A percentile compares a stretch with the other conserved stretches of the same genome.
Conservation (phyloP, 2,329 filamentous ascomycete genomes). For the Chaetothyriales sp. region DNA sequence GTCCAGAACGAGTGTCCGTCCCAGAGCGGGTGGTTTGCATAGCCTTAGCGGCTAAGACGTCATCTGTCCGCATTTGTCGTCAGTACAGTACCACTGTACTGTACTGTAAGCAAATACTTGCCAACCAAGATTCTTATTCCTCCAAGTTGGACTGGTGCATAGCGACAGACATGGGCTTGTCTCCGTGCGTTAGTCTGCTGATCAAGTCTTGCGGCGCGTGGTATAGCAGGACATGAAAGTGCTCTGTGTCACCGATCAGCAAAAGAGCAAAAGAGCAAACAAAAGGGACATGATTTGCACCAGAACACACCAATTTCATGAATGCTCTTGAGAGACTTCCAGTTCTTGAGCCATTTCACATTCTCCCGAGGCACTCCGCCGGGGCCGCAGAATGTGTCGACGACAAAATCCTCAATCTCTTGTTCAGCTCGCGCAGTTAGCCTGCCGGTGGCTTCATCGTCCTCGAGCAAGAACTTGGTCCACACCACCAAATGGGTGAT, state of each 20-base stretch:
- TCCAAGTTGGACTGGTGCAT: too few species aligned
- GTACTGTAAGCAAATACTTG: too few species aligned
- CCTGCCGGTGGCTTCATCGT: conserved; percentile 50
- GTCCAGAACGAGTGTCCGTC: too few species aligned
- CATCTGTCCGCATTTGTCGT: too few species aligned
- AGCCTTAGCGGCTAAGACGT: too few species aligned
- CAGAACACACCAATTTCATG: conserved; percentile 42
- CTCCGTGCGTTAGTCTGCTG: conserved; percentile 53
- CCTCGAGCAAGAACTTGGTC: conserved; percentile 72
- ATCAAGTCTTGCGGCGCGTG: conserved; percentile 58
- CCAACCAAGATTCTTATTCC: too few species aligned
- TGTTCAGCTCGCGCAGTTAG: conserved; percentile 48
- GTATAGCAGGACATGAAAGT: conserved; percentile 88
- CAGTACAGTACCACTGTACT: too few species aligned
- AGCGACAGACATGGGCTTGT: conserved; percentile 49
- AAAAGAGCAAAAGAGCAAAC: too few species aligned
- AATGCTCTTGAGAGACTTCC: conserved; percentile 69
- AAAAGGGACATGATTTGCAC: too few species aligned
- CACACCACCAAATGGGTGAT: conserved; percentile 82
- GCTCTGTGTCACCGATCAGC: conserved; percentile 37
- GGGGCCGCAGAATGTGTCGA: conserved; percentile 45
- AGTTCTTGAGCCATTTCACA: conserved; percentile 87
- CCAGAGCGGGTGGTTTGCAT: too few species aligned
- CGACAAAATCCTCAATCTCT: conserved; percentile 57
- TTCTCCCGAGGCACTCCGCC: conserved; percentile 33